Percentiles rank a stretch among this genome's conserved stretches.
These are phyloP conservation scores for Coemansia linderi DNA, from an alignment of 371 early-diverging fungal species.

Conservation along the genomic window DNA sequence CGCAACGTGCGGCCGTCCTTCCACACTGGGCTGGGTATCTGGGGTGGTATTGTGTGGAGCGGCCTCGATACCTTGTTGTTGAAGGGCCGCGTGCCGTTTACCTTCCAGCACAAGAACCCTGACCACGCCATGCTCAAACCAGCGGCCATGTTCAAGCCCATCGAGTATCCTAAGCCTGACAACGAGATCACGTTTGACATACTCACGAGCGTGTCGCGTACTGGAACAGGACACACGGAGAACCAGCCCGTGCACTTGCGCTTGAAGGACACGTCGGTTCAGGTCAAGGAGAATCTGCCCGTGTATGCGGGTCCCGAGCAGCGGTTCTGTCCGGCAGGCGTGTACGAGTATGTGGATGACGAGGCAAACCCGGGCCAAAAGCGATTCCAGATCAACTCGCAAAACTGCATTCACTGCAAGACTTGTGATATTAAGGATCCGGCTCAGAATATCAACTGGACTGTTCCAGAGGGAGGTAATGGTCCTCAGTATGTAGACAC, in stretches of 20 bases:
- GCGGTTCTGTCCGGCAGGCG: slow-evolving; percentile 97
- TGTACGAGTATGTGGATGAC: slow-evolving; percentile 97
- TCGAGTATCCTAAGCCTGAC: slow-evolving; percentile 98
- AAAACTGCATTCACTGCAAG: slow-evolving; percentile 99
- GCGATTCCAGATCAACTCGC: slow-evolving; percentile 96
- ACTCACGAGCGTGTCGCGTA: slow-evolving; percentile 88
- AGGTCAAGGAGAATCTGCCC: slow-evolving; percentile 78
- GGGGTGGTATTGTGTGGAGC: slow-evolving; percentile 85
- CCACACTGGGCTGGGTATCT: slow-evolving; percentile 84
- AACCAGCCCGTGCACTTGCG: slow-evolving; percentile 94
- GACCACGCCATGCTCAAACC: slow-evolving; percentile 81
- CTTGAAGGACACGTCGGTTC: slow-evolving; percentile 69
- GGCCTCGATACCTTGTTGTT: slow-evolving; percentile 88
- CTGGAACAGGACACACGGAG: slow-evolving; percentile 95
- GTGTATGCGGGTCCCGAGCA: slow-evolving; percentile 96
- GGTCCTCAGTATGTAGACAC: slow-evolving; percentile 80
- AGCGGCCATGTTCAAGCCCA: slow-evolving; percentile 74
- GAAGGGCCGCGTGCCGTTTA: slow-evolving; percentile 91
- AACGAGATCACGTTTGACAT: slow-evolving; percentile 92
- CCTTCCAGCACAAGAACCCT: slow-evolving; percentile 84
- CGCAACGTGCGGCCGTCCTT: slow-evolving; percentile 94
- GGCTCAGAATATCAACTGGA: slow-evolving; percentile 97
- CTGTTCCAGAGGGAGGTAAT: slow-evolving; percentile 96
- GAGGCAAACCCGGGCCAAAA: slow-evolving; percentile 82
- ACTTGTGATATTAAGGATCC: slow-evolving; percentile 99